Evolutionary conservation across 225 moss, liverwort and hornwort species (phyloP).

Genomic region (Pseudisothecium myosuroides): DNA sequence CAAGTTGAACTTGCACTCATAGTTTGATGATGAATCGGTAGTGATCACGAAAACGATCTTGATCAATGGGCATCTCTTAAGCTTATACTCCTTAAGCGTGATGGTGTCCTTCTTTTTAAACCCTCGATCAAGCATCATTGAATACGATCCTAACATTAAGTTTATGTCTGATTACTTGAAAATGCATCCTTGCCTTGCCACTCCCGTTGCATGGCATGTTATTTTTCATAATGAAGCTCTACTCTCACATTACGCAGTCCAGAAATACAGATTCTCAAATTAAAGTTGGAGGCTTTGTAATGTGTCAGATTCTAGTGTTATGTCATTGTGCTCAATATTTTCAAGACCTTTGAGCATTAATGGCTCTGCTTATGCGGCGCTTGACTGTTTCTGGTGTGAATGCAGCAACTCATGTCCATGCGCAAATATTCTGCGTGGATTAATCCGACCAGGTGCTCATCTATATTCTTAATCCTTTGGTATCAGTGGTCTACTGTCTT

Average conservation of each 20-base stretch:
- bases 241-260: not conserved
- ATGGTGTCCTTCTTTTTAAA: not conserved
- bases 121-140: not conserved
- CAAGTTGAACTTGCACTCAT: not conserved
- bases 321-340: not conserved
- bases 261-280: not conserved
- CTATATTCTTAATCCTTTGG: not conserved
- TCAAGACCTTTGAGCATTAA: not conserved
- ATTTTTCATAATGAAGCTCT: not conserved
- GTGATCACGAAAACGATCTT: not conserved
- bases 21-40: not conserved
- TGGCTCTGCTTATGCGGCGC: not conserved
- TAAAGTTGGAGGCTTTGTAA: not conserved
- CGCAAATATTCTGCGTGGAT: slow-evolving; percentile 98
- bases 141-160: not conserved
- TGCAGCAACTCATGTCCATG: slow-evolving; percentile 98
- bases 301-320: not conserved
- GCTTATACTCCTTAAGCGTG: not conserved
- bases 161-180: not conserved
- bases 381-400: not conserved
- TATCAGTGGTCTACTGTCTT: not conserved
- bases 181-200: not conserved
- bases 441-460: slow-evolving; percentile 73
- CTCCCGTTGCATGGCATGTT: not conserved
- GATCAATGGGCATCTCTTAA: not conserved